These are phyloP conservation scores for Mycena maculata DNA, from an alignment of 768 basidiomycete species.

Conservation along the genomic window DNA sequence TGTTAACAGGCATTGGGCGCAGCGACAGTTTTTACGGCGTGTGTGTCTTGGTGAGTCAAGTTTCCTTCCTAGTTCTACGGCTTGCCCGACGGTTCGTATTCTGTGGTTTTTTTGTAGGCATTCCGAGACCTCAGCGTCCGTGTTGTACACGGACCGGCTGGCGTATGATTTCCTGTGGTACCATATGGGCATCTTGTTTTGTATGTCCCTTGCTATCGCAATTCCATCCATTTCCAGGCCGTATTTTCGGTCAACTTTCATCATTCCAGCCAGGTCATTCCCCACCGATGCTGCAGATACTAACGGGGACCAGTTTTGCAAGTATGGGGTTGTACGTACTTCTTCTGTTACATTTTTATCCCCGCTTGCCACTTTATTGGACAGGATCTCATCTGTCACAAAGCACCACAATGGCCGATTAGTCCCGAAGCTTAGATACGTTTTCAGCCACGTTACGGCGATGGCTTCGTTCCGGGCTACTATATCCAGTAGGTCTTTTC, in stretches of 20 bases:
- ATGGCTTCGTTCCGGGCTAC: no score
- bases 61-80: neutral
- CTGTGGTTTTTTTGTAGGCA: slow-evolving; percentile 14
- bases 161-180: neutral
- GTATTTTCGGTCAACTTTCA: neutral
- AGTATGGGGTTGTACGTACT: neutral
- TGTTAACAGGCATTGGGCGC: neutral
- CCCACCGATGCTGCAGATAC: neutral
- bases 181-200: neutral
- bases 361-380: neutral
- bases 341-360: neutral
- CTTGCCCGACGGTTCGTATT: neutral
- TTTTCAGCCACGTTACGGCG: neutral
- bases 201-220: neutral
- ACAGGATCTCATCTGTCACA: neutral
- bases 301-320: neutral
- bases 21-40: slow-evolving; percentile 7
- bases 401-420: neutral
- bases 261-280: neutral
- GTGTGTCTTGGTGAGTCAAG: neutral
- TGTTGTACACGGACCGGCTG: neutral
- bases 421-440: neutral
- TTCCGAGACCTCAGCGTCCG: neutral
- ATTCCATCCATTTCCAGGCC: neutral
- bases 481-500: neutral